Percentiles rank a stretch among this genome's conserved stretches.
Evolutionary conservation across 306 rosid genomes (phyloP).

Genomic region (Arachis stenosperma): DNA sequence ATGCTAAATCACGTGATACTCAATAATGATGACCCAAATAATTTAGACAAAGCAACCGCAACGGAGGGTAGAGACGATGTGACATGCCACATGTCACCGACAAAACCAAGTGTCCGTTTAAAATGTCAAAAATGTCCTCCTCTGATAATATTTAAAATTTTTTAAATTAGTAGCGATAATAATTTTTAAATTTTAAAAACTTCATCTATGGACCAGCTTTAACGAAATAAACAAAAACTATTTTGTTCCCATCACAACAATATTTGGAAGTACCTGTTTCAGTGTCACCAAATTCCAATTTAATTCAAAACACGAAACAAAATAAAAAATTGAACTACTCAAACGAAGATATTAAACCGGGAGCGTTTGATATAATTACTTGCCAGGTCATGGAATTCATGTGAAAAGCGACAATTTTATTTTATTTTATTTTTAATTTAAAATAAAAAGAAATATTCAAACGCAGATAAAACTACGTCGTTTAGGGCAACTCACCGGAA

Average conservation of each 20-base stretch:
- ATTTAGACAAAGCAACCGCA: slow-evolving; percentile 32
- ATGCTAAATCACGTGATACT: slow-evolving; percentile 49
- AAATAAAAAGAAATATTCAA: not conserved
- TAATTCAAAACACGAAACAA: not conserved
- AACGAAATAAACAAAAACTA: not conserved
- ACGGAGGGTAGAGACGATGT: slow-evolving; percentile 7
- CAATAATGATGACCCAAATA: slow-evolving; percentile 47
- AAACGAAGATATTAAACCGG: not conserved
- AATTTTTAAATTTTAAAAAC: not conserved
- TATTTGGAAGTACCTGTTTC: slow-evolving; percentile 16
- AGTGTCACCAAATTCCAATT: not conserved
- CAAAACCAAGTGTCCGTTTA: slow-evolving; percentile 5
- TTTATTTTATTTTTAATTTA: no score
- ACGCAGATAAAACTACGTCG: not conserved
- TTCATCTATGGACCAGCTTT: slow-evolving; percentile 10
- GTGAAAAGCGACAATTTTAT: slow-evolving; percentile 34
- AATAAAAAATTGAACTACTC: not conserved
- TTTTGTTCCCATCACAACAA: slow-evolving; percentile 7
- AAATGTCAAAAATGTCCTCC: slow-evolving; percentile 27
- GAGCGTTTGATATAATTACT: slow-evolving; percentile 10
- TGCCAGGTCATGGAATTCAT: slow-evolving; percentile 25
- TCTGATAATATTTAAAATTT: not conserved
- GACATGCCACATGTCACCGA: slow-evolving; percentile 47
- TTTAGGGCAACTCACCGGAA: slow-evolving; percentile 68
- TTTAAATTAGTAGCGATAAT: not conserved